These are phyloP conservation scores for Fusarium equiseti DNA, from an alignment of 2,329 filamentous ascomycete species.

Conservation along the genomic window DNA sequence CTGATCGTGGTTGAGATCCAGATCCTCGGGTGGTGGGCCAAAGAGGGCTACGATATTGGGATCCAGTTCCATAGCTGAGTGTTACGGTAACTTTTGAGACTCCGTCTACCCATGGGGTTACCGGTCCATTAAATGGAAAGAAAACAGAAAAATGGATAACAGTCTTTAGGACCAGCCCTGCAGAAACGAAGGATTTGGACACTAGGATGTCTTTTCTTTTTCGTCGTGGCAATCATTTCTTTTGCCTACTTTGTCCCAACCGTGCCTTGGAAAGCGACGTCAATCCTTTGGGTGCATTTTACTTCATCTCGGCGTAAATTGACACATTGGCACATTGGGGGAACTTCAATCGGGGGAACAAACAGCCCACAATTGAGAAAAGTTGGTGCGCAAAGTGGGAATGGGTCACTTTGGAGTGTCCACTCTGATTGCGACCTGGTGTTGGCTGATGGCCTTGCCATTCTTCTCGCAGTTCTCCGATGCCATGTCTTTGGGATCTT, in stretches of 20 bases:
- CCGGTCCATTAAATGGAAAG: slow-evolving; percentile 2
- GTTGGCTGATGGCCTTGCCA: not conserved
- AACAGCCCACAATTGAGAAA: slow-evolving; percentile 20
- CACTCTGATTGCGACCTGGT: slow-evolving; percentile 23
- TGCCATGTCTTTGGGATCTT: not conserved
- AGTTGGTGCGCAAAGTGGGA: not conserved
- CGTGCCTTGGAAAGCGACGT: not conserved
- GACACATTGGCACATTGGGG: not conserved
- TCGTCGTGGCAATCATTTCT: not conserved
- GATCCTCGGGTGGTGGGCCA: slow-evolving; percentile 8
- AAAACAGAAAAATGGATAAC: not conserved
- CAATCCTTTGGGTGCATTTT: not conserved
- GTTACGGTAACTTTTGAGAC: no score
- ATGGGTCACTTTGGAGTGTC: not conserved
- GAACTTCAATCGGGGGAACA: not conserved
- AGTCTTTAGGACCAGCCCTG: not conserved
- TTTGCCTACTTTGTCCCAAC: not conserved
- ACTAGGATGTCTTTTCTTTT: not conserved
- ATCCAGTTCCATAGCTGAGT: not conserved
- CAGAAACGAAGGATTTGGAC: not conserved
- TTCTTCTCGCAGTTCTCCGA: not conserved
- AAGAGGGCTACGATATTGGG: slow-evolving; percentile 23
- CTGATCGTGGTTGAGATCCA: not conserved
- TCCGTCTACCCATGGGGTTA: not conserved
- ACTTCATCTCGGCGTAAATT: not conserved